Conservation (phyloP, 164 flowering plant genomes). For the Macadamia tetraphylla region DNA sequence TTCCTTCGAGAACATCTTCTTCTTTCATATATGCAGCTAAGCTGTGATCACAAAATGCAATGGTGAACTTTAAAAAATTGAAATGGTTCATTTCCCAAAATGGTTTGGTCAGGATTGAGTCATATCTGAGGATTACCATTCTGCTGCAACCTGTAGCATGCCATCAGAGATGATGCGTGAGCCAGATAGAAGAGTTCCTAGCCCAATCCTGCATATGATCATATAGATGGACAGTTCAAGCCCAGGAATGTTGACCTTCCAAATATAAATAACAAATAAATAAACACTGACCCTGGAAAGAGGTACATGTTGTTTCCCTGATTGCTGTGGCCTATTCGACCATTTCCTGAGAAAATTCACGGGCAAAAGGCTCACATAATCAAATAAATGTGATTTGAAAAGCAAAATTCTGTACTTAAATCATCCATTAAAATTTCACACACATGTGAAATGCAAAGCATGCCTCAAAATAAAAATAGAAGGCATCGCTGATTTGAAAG, state of each 20-base stretch:
- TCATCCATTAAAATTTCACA: no score
- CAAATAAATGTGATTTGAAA: not conserved
- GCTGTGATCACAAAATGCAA: conserved; percentile 31
- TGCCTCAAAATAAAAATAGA: no score
- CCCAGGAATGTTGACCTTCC: no score
- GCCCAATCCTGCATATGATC: conserved; percentile 70
- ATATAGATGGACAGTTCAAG: conserved; percentile 1
- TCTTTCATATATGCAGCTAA: conserved; percentile 92
- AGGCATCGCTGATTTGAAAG: no score
- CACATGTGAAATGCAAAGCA: no score
- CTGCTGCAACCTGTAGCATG: conserved; percentile 97
- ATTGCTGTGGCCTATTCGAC: conserved; percentile 81
- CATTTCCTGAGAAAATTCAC: conserved; percentile 55
- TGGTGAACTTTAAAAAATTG: not conserved
- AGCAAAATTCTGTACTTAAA: not conserved
- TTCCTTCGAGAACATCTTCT: conserved; percentile 77
- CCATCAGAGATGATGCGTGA: conserved; percentile 86
- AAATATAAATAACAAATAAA: not conserved
- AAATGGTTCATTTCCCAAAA: not conserved
- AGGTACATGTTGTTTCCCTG: conserved; percentile 99
- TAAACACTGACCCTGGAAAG: conserved; percentile 81
- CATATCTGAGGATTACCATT: conserved; percentile 44
- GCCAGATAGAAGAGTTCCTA: conserved; percentile 92
- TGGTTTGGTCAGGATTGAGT: not conserved
- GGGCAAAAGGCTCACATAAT: no score